phyloP scores from a whole-genome alignment of 768 basidiomycete species.

The Mycena venus region DNA sequence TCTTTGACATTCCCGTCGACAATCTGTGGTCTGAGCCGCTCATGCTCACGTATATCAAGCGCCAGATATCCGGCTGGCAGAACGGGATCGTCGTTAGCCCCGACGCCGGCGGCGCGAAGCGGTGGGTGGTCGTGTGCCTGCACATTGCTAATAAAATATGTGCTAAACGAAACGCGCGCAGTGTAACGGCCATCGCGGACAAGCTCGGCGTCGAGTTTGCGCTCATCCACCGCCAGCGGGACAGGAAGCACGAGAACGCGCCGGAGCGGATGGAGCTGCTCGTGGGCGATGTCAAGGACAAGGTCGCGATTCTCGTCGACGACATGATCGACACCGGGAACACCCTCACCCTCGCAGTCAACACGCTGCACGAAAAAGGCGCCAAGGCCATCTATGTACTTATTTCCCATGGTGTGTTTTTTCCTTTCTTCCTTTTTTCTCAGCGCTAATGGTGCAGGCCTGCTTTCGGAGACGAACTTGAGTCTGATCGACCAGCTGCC shows the following conservation, averaged over 20 bases:
- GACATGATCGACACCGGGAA: slow-evolving; percentile 98
- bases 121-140: slow-evolving; percentile 64
- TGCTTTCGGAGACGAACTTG: slow-evolving; percentile 85
- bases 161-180: slow-evolving; percentile 44
- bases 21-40: slow-evolving; percentile 97
- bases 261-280: slow-evolving; percentile 92
- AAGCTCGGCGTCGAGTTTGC: slow-evolving; percentile 96
- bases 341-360: slow-evolving; percentile 88
- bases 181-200: slow-evolving; percentile 95
- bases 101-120: slow-evolving; percentile 98
- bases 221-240: slow-evolving; percentile 92
- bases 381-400: slow-evolving; percentile 89
- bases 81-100: slow-evolving; percentile 95
- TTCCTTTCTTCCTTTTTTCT: slow-evolving; percentile 30
- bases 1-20: slow-evolving; percentile 99
- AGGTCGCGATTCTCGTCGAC: slow-evolving; percentile 95
- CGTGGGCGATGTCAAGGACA: slow-evolving; percentile 94
- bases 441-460: slow-evolving; percentile 57
- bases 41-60: slow-evolving; percentile 94
- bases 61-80: slow-evolving; percentile 86
- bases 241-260: slow-evolving; percentile 72
- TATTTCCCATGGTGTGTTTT: slow-evolving; percentile 85
- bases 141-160: not conserved
- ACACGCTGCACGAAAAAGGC: slow-evolving; percentile 90
- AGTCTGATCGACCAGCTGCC: slow-evolving; percentile 76